These are phyloP conservation scores for Staphylotrichum longicolle DNA, from an alignment of 495 filamentous ascomycete genomes.

Conservation along the genomic window DNA sequence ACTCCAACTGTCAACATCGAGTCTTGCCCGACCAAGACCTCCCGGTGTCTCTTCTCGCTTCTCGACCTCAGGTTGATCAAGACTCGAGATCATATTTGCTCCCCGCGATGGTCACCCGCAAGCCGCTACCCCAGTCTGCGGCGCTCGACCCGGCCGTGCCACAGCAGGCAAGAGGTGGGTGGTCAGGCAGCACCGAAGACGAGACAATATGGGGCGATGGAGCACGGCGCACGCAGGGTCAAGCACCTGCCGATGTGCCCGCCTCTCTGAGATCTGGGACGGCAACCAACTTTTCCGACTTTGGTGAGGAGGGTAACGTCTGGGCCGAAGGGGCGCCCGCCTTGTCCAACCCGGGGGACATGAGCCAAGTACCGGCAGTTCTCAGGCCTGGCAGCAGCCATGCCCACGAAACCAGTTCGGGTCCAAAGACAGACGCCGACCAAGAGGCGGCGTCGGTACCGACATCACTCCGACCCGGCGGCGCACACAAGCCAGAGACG, in stretches of 20 bases:
- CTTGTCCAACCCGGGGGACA: slow-evolving; percentile 10
- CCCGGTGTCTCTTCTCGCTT: too few species aligned
- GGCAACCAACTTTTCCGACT: slow-evolving; percentile 20
- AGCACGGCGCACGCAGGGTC: slow-evolving; percentile 5
- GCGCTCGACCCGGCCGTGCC: slow-evolving; percentile 30
- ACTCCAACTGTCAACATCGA: not conserved
- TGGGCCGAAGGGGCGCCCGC: slow-evolving; percentile 24
- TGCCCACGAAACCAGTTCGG: slow-evolving; percentile 7
- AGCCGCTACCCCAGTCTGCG: slow-evolving; percentile 40
- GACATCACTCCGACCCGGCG: slow-evolving; percentile 35
- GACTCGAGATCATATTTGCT: not conserved
- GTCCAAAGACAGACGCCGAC: slow-evolving; percentile 25
- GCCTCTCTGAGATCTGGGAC: slow-evolving; percentile 32
- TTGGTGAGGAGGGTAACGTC: slow-evolving; percentile 27
- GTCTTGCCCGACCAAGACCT: not conserved
- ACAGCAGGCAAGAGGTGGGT: slow-evolving; percentile 33
- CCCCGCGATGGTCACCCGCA: slow-evolving; percentile 30
- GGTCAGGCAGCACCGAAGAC: slow-evolving; percentile 37
- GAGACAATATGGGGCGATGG: slow-evolving; percentile 40
- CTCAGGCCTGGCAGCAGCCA: slow-evolving; percentile 27
- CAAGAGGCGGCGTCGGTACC: slow-evolving; percentile 30
- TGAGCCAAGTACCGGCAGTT: slow-evolving; percentile 23
- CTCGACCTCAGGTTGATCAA: not conserved
- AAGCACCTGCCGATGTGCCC: slow-evolving; percentile 23
- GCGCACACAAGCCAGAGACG: slow-evolving; percentile 40